These are phyloP conservation scores for Cyclospora cayetanensis DNA, from an alignment of 169 alveolate genomes.

Conservation along the genomic window DNA sequence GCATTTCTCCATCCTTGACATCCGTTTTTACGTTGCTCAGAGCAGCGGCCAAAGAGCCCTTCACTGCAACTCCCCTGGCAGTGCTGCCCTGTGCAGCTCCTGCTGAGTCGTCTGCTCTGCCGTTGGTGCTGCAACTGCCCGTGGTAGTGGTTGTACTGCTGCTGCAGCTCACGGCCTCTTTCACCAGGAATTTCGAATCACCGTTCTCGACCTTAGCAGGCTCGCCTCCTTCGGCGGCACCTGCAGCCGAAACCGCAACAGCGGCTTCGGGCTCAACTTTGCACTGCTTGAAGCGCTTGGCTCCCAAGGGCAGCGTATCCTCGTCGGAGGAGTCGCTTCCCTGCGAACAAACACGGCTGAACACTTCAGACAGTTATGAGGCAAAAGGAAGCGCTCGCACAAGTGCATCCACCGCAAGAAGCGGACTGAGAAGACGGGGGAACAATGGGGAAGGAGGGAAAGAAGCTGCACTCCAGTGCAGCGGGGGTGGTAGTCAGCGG, in stretches of 20 bases:
- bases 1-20: background rate
- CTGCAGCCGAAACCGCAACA: slow-evolving; percentile 29
- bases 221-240: background rate
- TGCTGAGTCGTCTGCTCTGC: background rate
- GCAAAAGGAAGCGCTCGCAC: background rate
- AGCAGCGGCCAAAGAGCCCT: background rate
- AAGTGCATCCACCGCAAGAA: too few species aligned
- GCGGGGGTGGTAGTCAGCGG: too few species aligned
- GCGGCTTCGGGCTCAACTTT: background rate
- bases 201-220: background rate
- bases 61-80: background rate
- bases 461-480: too few species aligned
- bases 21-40: background rate
- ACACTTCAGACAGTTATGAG: too few species aligned
- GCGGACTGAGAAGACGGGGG: too few species aligned
- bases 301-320: background rate
- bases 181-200: background rate
- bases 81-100: slow-evolving; percentile 19
- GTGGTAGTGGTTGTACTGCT: slow-evolving; percentile 6
- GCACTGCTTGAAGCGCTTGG: background rate
- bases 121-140: background rate
- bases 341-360: background rate
- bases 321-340: background rate
- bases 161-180: background rate
- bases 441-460: too few species aligned